Base-by-base conservation (phyloP, 768 basidiomycete genomes). In the Trametes villosa region DNA sequence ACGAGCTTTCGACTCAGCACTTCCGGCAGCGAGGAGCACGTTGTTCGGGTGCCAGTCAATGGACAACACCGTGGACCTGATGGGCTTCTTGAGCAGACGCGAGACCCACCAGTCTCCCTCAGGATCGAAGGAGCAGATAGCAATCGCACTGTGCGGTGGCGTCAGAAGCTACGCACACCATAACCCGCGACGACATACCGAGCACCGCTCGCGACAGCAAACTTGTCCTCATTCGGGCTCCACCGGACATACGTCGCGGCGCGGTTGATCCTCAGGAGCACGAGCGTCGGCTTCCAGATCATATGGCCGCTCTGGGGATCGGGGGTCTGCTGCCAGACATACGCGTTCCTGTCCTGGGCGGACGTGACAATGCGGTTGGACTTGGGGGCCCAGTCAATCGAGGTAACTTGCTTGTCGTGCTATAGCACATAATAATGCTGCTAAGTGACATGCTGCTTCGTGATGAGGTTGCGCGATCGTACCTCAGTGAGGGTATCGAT, bases 61-160 rank as follows among this genome's bases (percentile, higher is more conserved):
- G 5, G 88, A 86, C 41, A 98, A 80, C 15, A 99, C 96, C 1
- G 97, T 99, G 4, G 94, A 94, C 64, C 94, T 78, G 69, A 99
- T 91, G 26, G 97, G 97, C 76, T 98, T 98, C 87, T 98, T 99
- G 73, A 99, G 79, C 60, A 91, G 90, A 72, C 93, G 94, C 18
- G 96, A 89, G 4, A 97, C 93, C 97, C 97, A 99, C 97, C 97
- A 99, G 74, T 99, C 91, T 77, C 91, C 96, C 79, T 99, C 97
- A 11, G 91, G 82, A 72, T 99, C 97, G 70, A 97, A 99, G 18
- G 92, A 96, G 73, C 97, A 99, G 49, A 99, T 85, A 12, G 95
- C 93, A 68, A 98, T 96, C 34, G 95, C 91, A 40, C 96, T 93
- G 40, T n/a, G 36, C 41, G 47, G 46, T 11, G 49, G 56, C 20